A percentile compares a stretch with the other conserved stretches of the same genome.
phyloP scores from a whole-genome alignment of 129 eudicot species.

The Tagetes patula region DNA sequence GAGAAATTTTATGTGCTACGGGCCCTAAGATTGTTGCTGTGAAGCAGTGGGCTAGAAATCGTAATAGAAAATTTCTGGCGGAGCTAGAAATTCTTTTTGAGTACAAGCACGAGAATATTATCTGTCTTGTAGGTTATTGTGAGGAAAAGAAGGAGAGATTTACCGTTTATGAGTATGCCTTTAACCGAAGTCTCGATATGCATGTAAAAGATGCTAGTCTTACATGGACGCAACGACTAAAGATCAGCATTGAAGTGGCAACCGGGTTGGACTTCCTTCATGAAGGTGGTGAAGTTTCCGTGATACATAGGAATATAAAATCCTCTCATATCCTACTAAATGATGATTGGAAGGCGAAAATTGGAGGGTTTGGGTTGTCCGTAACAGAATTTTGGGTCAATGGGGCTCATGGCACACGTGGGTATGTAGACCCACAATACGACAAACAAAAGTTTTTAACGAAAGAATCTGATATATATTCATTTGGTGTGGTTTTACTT shows the following conservation, averaged over 20 bases:
- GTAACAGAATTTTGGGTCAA: background rate
- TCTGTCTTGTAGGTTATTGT: conserved; percentile 6
- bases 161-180: background rate
- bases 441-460: background rate
- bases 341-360: background rate
- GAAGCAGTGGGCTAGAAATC: background rate
- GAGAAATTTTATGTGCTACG: background rate
- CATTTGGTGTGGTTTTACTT: conserved; percentile 9
- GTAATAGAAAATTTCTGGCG: background rate
- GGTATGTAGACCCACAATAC: background rate
- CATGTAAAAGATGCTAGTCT: background rate
- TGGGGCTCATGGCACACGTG: background rate
- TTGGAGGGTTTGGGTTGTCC: background rate
- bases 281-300: background rate
- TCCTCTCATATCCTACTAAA: background rate
- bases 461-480: background rate
- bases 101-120: conserved; percentile 2
- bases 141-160: background rate
- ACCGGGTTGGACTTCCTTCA: background rate
- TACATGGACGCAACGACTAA: background rate
- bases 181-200: background rate
- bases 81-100: conserved; percentile 3
- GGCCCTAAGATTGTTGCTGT: background rate
- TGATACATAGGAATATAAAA: conserved; percentile 4
- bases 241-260: background rate